Evolutionary conservation across 202 grass and related monocot genomes (phyloP), one percentile per base, ranked within the genome.

Genomic region (Panicum virgatum): DNA sequence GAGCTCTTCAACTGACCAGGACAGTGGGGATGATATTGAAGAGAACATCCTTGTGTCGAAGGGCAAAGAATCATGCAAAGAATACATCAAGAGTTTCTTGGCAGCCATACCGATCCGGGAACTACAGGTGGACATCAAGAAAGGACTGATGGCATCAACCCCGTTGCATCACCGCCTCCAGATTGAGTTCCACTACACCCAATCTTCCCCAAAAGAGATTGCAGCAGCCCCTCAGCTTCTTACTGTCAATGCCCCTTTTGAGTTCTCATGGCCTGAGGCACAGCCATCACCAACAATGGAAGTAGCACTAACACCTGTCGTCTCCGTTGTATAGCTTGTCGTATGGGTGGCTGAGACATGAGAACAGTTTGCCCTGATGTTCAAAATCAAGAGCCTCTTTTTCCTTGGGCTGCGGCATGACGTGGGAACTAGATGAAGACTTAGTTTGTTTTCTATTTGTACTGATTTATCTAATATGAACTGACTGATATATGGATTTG

Each of bases 81-180:
- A 92, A 56, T 98, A 96, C 56, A 96, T 98, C 58, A 96, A 98
- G 89, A 95, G 82, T 52, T 98, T 98, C 83, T 80, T 98, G 67
- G 96, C 96, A 25, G 90, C 96, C 62, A 98, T 98, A 63, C 96
- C 96, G 10, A 91, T 96, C 82, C 85, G 91, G 43, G 96, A 98
- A 60, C 66, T 98, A 15, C 89, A 93, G 82, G 83, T 66, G 16
- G 96, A 98, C 69, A 92, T 98, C 66, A 96, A 92, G 87, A 92
- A 91, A 87, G 96, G 96, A 18, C 72, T 87, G 52, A 88, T 92
- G 65, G 70, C 89, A 10, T 93, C 87, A 1, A 87, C 85, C 3
- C 90, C 87, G 5, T 75, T 98, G 69, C 96, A 96, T 46, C 96
- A 86, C 42, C 89, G 96, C 64, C 90, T 98, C 78, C 96, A 98